Percentiles rank a stretch among this genome's conserved stretches.
phyloP scores from a whole-genome alignment of 768 basidiomycete genomes.

The Hericium coralloides region DNA sequence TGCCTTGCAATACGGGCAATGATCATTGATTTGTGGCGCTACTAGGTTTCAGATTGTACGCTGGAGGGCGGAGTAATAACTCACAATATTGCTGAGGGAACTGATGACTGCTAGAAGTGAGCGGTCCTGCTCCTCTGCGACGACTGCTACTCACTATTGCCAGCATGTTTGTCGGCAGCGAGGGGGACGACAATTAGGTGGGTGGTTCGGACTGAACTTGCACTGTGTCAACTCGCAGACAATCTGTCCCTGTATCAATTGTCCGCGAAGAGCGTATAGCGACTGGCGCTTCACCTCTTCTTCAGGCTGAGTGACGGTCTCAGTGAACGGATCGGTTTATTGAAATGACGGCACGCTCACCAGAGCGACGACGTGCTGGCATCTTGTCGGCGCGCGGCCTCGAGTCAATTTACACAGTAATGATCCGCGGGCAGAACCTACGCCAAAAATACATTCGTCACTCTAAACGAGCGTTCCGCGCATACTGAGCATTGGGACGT shows the following conservation, averaged over 20 bases:
- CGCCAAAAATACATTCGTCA: neutral
- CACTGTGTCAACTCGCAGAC: conserved; percentile 51
- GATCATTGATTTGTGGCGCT: conserved; percentile 14
- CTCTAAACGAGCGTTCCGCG: neutral
- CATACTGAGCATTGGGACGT: neutral
- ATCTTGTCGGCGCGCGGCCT: neutral
- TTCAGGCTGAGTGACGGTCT: neutral
- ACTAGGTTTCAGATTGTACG: neutral
- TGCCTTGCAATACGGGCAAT: conserved; percentile 10
- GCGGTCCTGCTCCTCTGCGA: neutral
- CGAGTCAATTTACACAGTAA: neutral
- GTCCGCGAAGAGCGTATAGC: neutral
- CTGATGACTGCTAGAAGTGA: neutral
- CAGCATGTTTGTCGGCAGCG: conserved; percentile 50
- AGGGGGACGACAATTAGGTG: conserved; percentile 39
- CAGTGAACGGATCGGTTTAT: no score
- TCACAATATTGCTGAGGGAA: neutral
- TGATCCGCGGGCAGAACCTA: neutral
- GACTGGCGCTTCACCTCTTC: neutral
- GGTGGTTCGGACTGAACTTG: conserved; percentile 55
- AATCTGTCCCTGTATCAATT: conserved; percentile 31
- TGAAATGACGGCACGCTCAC: neutral
- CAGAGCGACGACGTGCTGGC: neutral
- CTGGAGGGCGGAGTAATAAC: neutral
- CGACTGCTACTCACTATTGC: conserved; percentile 49